Conservation (phyloP, 768 basidiomycete genomes). For the Lactarius hatsudake region DNA sequence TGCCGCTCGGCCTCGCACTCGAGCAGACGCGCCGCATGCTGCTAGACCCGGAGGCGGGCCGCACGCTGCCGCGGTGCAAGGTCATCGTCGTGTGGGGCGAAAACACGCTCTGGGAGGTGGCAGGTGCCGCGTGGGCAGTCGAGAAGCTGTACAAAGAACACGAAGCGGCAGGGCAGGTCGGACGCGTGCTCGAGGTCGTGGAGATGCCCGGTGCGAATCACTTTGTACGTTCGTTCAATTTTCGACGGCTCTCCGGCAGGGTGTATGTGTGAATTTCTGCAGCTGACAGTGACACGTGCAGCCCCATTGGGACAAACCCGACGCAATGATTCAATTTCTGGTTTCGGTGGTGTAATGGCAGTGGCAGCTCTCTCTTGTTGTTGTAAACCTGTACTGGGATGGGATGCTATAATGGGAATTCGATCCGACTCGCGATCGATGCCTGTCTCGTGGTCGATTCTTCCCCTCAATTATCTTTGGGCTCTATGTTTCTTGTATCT, state of each 20-base stretch:
- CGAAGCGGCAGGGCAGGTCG: conserved; percentile 11
- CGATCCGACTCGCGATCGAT: neutral
- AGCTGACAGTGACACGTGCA: conserved; percentile 2
- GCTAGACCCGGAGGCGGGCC: conserved; percentile 11
- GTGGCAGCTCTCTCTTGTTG: neutral
- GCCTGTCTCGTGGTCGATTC: neutral
- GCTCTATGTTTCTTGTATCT: neutral
- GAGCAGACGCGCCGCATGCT: conserved; percentile 20
- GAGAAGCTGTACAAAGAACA: conserved; percentile 21
- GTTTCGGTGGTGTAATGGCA: conserved; percentile 12
- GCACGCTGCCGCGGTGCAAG: conserved; percentile 24
- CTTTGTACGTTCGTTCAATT: conserved; percentile 18
- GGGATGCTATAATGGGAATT: neutral
- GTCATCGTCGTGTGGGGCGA: conserved; percentile 24
- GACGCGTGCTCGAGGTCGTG: conserved; percentile 20
- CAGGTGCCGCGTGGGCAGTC: conserved; percentile 23
- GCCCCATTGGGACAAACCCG: conserved; percentile 26
- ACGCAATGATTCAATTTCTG: conserved; percentile 22
- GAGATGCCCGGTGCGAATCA: conserved; percentile 26
- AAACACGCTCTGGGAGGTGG: conserved; percentile 25
- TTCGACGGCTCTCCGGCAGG: no score
- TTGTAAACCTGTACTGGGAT: neutral
- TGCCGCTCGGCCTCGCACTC: conserved; percentile 17
- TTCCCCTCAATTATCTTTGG: neutral
- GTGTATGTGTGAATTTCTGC: neutral